Percentiles rank a stretch among this genome's conserved stretches.
Conservation (phyloP, 2,329 filamentous ascomycete genomes). For the Juglanconis oblonga region DNA sequence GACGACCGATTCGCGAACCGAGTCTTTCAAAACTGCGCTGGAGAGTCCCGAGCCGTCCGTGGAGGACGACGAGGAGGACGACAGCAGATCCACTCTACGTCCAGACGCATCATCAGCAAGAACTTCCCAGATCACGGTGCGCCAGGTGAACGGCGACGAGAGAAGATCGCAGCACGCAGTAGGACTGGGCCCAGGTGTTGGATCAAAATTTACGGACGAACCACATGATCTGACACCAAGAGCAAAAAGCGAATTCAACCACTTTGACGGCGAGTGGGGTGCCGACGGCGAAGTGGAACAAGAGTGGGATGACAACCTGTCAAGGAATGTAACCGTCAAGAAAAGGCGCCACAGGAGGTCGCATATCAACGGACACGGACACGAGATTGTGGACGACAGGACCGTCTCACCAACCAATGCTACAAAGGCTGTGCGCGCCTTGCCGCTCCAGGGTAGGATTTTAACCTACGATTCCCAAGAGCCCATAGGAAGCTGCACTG, state of each 20-base stretch:
- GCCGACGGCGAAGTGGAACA: slow-evolving; percentile 45
- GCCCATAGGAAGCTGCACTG: slow-evolving; percentile 27
- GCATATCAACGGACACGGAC: slow-evolving; percentile 25
- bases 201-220: slow-evolving; percentile 37
- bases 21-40: slow-evolving; percentile 70
- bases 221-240: slow-evolving; percentile 39
- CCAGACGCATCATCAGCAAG: slow-evolving; percentile 37
- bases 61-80: slow-evolving; percentile 46
- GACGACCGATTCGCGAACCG: slow-evolving; percentile 59
- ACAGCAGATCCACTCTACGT: slow-evolving; percentile 39
- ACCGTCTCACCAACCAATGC: slow-evolving; percentile 50
- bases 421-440: slow-evolving; percentile 45
- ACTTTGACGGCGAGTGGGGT: slow-evolving; percentile 60
- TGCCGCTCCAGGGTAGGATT: slow-evolving; percentile 43
- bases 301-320: slow-evolving; percentile 54
- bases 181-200: slow-evolving; percentile 43
- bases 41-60: slow-evolving; percentile 60
- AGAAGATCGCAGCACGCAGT: slow-evolving; percentile 32
- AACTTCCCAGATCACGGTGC: slow-evolving; percentile 43
- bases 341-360: slow-evolving; percentile 37
- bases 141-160: slow-evolving; percentile 32
- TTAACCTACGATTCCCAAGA: slow-evolving; percentile 36
- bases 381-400: slow-evolving; percentile 46
- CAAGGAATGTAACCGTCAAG: slow-evolving; percentile 52
- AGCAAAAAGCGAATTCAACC: slow-evolving; percentile 47